Conservation (phyloP, 495 filamentous ascomycete genomes). For the Rhizodiscina lignyota region DNA sequence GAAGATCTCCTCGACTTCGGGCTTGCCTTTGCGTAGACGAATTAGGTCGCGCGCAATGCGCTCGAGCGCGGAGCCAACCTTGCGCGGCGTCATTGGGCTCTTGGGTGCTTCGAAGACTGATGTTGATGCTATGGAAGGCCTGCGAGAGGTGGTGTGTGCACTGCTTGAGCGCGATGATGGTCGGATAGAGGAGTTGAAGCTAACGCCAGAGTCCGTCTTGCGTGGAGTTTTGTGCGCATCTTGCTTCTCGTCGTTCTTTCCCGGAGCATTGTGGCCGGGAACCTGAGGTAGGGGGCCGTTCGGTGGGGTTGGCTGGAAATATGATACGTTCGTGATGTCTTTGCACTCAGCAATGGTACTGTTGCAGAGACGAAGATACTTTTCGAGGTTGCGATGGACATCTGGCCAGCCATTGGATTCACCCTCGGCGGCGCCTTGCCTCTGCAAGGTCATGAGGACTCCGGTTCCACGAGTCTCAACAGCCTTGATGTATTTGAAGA, state of each 20-base stretch:
- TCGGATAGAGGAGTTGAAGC: slow-evolving; percentile 28
- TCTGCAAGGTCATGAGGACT: slow-evolving; percentile 37
- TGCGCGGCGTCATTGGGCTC: slow-evolving; percentile 1
- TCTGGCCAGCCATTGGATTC: slow-evolving; percentile 40
- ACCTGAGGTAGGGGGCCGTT: too few relatives aligned
- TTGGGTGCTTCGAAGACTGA: neutral
- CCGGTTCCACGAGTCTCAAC: slow-evolving; percentile 40
- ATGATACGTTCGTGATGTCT: slow-evolving; percentile 29
- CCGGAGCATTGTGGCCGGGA: too few relatives aligned
- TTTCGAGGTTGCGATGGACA: slow-evolving; percentile 36
- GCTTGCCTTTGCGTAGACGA: slow-evolving; percentile 20
- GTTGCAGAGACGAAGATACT: slow-evolving; percentile 42
- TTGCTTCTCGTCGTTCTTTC: too few relatives aligned
- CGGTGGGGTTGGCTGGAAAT: slow-evolving; percentile 22
- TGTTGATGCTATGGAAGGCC: neutral
- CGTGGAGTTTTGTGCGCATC: too few relatives aligned
- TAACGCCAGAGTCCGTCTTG: slow-evolving; percentile 49
- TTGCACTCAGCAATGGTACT: slow-evolving; percentile 44
- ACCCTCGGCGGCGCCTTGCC: slow-evolving; percentile 31
- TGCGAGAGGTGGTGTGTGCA: slow-evolving; percentile 17
- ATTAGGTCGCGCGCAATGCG: slow-evolving; percentile 40
- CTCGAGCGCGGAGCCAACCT: slow-evolving; percentile 33
- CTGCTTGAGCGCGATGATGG: slow-evolving; percentile 27
- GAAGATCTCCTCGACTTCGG: slow-evolving; percentile 16
- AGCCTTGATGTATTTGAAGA: slow-evolving; percentile 47